Base-by-base conservation (phyloP, 495 filamentous ascomycete genomes). In the Margaritispora aquatica region DNA sequence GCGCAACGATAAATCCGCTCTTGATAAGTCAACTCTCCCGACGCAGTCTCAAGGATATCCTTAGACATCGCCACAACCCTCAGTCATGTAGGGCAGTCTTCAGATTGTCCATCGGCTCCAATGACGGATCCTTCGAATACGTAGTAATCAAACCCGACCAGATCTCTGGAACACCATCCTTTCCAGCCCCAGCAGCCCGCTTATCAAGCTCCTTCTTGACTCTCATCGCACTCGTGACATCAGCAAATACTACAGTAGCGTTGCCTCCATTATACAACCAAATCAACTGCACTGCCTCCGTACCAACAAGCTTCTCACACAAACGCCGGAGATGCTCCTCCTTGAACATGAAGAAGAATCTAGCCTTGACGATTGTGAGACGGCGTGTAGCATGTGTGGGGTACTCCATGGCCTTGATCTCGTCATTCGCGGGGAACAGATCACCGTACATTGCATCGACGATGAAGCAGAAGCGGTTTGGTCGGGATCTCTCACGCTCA, bases 181-280 rank as follows among this genome's bases (percentile, higher is more conserved):
- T 31, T 17, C 49, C 49, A 24, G 26, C 38, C 17, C n/a, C 54
- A 0, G 26, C 26, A 53, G 36, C 52, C 44, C 20, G 57, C 20
- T 48, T 51, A 34, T 64, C 63, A 23, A 68, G 44, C 17, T 55
- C 55, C 7, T 48, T 19, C 51, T 62, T 66, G 22, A 66, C 58
- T n/a, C n/a, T 57, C 9, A 63, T 62, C 2, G 64, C 61, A 17
- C 50, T 52, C 5, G 26, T 29, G 13, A 66, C 64, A 54, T 64
- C 57, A 1, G 64, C 21, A 22, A 69, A 66, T 9, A 69, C 55
- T 1, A 67, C 44, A 9, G 66, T 69, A 1, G 66, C 66, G 48
- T 69, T 69, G 1, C 66, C 66, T 4, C 54, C 59, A 53, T 69
- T 69, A 31, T 66, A 69, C 19, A 67, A 26, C 49, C 54, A 65